phyloP scores from a whole-genome alignment of 1,284 basidiomycete species.

The Ganoderma meredithae region DNA sequence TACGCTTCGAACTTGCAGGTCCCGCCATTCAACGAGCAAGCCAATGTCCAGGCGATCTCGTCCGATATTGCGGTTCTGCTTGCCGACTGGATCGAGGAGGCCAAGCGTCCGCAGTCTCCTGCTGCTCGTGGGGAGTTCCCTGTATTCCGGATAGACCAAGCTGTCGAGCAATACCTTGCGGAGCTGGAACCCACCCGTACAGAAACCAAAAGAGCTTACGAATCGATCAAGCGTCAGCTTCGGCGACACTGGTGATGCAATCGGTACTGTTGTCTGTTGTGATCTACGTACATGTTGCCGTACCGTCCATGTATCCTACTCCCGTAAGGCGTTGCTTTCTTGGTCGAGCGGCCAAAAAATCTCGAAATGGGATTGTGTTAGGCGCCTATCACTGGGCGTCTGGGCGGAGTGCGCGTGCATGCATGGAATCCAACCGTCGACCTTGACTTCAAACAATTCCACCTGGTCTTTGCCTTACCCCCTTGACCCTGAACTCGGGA shows the following conservation, averaged over 20 bases:
- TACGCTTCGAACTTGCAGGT: constrained; percentile 52
- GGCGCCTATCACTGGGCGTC: not conserved
- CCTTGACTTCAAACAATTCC: not conserved
- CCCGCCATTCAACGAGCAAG: constrained; percentile 83
- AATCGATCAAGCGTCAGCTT: constrained; percentile 71
- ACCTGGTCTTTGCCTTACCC: not conserved
- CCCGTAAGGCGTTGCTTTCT: not conserved
- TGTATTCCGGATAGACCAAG: constrained; percentile 73
- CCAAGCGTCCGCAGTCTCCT: constrained; percentile 64
- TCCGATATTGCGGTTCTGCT: constrained; percentile 80
- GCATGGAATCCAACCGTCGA: too few species aligned
- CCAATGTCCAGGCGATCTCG: constrained; percentile 79
- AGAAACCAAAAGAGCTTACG: constrained; percentile 70
- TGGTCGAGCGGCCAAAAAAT: not conserved
- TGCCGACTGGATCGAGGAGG: constrained; percentile 79
- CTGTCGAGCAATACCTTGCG: constrained; percentile 73
- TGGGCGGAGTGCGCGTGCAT: too few species aligned
- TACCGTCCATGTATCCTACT: not conserved
- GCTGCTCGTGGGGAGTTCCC: constrained; percentile 67
- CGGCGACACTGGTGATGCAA: constrained; percentile 57
- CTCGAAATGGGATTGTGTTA: not conserved
- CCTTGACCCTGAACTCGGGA: not conserved
- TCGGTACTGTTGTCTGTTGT: constrained; percentile 3
- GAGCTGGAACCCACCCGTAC: constrained; percentile 67
- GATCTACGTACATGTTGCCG: not conserved